These are phyloP conservation scores for Cyberlindnera americana DNA, from an alignment of 805 yeast genomes.

Conservation along the genomic window DNA sequence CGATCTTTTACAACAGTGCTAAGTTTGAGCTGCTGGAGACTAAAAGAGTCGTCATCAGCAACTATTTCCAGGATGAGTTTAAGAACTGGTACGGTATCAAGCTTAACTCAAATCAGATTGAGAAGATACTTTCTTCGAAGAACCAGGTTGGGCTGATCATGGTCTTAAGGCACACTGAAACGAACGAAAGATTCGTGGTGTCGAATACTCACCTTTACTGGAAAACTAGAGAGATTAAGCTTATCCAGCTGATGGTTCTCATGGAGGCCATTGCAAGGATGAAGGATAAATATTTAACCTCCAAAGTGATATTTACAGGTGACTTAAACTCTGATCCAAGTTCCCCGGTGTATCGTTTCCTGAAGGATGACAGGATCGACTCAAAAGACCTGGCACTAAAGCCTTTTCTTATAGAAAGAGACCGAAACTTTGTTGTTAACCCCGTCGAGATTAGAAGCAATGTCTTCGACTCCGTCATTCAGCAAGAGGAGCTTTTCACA, in stretches of 20 bases:
- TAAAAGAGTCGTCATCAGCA: constrained; percentile 30
- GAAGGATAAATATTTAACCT: constrained; percentile 26
- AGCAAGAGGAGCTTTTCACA: constrained; percentile 29
- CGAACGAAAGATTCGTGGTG: constrained; percentile 40
- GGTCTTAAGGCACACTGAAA: constrained; percentile 41
- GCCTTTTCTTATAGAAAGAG: constrained; percentile 17
- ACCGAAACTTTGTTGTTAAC: constrained; percentile 30
- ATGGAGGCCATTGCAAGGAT: constrained; percentile 32
- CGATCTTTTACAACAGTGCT: constrained; percentile 46
- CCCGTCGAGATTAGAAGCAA: constrained; percentile 29
- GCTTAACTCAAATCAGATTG: constrained; percentile 21
- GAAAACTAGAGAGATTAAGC: constrained; percentile 53
- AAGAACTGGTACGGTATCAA: constrained; percentile 11
- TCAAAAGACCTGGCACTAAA: constrained; percentile 24
- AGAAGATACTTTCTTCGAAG: constrained; percentile 36
- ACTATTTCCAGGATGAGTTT: constrained; percentile 18
- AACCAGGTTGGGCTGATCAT: constrained; percentile 58
- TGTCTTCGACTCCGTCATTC: constrained; percentile 28
- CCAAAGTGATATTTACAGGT: constrained; percentile 46
- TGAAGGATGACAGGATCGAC: constrained; percentile 32
- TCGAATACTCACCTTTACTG: constrained; percentile 64
- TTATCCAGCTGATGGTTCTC: constrained; percentile 48
- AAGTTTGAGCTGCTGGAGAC: constrained; percentile 41
- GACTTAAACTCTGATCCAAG: constrained; percentile 53
- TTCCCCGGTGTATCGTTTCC: constrained; percentile 46